Conservation (phyloP, 768 basidiomycete species). For the Trametes cubensis region DNA sequence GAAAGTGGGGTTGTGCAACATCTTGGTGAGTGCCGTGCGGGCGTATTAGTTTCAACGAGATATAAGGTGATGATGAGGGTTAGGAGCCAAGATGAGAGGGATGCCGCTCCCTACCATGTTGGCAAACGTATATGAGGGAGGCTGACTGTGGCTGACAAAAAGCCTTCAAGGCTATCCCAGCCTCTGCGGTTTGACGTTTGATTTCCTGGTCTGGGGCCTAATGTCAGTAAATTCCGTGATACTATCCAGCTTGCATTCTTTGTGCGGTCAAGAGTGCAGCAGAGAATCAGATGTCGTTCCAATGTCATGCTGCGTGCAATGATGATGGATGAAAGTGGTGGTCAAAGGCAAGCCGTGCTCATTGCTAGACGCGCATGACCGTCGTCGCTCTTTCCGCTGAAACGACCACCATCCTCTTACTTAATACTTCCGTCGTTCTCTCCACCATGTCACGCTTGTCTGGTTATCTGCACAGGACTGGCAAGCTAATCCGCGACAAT, state of each 20-base stretch:
- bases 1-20: constrained; percentile 19
- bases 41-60: constrained; percentile 15
- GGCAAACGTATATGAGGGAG: background rate
- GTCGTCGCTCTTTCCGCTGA: background rate
- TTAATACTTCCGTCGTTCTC: background rate
- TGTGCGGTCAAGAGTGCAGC: too few species aligned
- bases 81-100: background rate
- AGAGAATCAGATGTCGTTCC: too few species aligned
- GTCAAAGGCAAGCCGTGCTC: background rate
- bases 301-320: background rate
- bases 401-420: background rate
- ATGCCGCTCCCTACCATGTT: too few species aligned
- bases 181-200: background rate
- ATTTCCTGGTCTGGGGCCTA: background rate
- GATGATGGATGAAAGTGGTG: background rate
- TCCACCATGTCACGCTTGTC: constrained; percentile 29
- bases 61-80: background rate
- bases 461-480: constrained; percentile 43
- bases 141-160: background rate
- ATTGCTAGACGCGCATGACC: too few species aligned
- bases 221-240: background rate
- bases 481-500: constrained; percentile 43
- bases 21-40: constrained; percentile 26
- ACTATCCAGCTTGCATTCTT: too few species aligned
- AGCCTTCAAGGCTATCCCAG: background rate